These are phyloP conservation scores for Phytophthora multivora DNA, from an alignment of 352 stramenopile species.

Conservation along the genomic window DNA sequence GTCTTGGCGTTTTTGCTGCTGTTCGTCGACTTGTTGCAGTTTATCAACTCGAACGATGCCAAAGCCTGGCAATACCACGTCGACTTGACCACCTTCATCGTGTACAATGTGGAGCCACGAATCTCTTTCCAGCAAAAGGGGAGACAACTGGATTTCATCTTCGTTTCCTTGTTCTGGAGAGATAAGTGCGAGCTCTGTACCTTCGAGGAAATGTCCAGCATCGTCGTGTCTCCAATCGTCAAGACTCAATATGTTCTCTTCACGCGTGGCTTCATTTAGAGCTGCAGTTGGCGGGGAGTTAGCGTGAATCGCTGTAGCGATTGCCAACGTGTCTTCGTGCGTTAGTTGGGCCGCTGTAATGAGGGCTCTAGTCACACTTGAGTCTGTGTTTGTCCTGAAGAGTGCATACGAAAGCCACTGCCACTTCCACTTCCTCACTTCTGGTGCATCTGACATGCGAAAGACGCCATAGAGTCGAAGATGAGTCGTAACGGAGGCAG, in stretches of 20 bases:
- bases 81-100: conserved; percentile 14
- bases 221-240: conserved; percentile 5
- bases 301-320: conserved; percentile 18
- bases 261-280: background rate
- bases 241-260: conserved; percentile 5
- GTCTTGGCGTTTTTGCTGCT: background rate
- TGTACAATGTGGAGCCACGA: conserved; percentile 29
- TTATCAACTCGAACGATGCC: conserved; percentile 16
- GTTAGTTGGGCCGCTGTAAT: conserved; percentile 29
- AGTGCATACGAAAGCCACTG: conserved; percentile 39
- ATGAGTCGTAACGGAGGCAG: conserved; percentile 14
- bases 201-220: conserved; percentile 17
- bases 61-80: conserved; percentile 39
- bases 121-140: conserved; percentile 14
- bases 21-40: conserved; percentile 3
- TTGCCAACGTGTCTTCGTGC: conserved; percentile 14
- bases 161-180: background rate
- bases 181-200: conserved; percentile 12
- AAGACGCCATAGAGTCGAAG: conserved; percentile 31
- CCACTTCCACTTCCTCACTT: conserved; percentile 36
- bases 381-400: conserved; percentile 25
- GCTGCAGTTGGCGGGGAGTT: conserved; percentile 19
- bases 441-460: conserved; percentile 18
- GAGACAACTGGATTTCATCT: background rate
- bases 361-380: conserved; percentile 16